These are phyloP conservation scores for Verticillium dahliae DNA, from an alignment of 2,329 filamentous ascomycete genomes.

Conservation along the genomic window DNA sequence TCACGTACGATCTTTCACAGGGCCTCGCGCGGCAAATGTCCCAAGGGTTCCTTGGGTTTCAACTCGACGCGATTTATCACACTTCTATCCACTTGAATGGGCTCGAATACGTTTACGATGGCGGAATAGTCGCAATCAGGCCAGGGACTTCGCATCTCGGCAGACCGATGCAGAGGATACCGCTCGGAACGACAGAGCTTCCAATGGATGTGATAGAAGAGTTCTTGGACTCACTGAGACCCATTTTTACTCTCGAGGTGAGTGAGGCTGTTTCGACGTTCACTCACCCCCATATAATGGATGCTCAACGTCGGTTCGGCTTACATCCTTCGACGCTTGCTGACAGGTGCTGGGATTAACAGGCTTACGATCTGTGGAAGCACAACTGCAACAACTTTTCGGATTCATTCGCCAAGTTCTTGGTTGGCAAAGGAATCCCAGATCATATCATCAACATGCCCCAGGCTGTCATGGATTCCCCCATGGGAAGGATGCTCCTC, in stretches of 20 bases:
- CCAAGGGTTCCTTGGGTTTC: constrained; percentile 43
- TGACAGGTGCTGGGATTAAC: background rate
- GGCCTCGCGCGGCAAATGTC: constrained; percentile 52
- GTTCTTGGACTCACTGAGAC: constrained; percentile 76
- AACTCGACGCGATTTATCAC: constrained; percentile 90
- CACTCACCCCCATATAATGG: background rate
- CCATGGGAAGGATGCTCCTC: constrained; percentile 81
- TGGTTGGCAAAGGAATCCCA: constrained; percentile 83
- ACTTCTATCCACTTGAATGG: constrained; percentile 80
- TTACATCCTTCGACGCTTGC: background rate
- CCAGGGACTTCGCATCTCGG: constrained; percentile 86
- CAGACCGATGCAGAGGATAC: constrained; percentile 67
- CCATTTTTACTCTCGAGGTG: constrained; percentile 76
- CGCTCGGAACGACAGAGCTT: constrained; percentile 70
- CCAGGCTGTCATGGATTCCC: constrained; percentile 75
- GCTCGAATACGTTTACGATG: constrained; percentile 88
- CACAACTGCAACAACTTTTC: constrained; percentile 99
- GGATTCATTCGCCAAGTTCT: constrained; percentile 84
- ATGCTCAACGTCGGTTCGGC: background rate
- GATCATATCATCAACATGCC: constrained; percentile 81
- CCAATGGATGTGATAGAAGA: constrained; percentile 78
- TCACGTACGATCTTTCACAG: constrained; percentile 73
- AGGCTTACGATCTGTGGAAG: constrained; percentile 81
- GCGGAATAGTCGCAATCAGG: constrained; percentile 73
- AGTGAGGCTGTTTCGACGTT: constrained; percentile 1